Base-by-base conservation (phyloP, 1,284 basidiomycete species). In the Flammula alnicola region DNA sequence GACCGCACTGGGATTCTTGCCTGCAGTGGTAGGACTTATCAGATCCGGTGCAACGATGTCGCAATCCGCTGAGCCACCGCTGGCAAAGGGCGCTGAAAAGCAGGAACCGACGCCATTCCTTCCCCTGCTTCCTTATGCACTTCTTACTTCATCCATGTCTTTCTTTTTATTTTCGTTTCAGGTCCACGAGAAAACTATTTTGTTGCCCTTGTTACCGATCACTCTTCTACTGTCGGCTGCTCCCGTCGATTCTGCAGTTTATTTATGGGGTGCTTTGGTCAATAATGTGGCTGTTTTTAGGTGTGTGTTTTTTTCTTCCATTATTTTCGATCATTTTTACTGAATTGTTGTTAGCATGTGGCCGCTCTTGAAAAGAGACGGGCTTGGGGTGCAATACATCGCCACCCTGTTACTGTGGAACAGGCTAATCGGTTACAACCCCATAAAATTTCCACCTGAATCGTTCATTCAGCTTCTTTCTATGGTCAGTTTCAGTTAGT, bases 91-190 rank as follows among this genome's bases (percentile, higher is more conserved):
- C 37, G 39, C 56, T 1, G 56, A 60, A 20, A 47, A 46, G 27
- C 62, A 42, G 50, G 63, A 46, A 35, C 64, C 65, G 60, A 72
- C 74, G 1, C 83, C 80, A 10, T 83, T 81, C 40, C 72, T 86
- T 43, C 79, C 79, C 12, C 72, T 88, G 26, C 75, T 87, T 36
- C 86, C 80, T 12, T 91, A 83, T 62, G 87, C 85, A 2, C 72
- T 92, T 26, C 75, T 91, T 43, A 84, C 83, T 11, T 84, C 81
- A 1, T 86, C 89, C 0, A 78, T 95, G 74, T 88, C 93, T 3
- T 96, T 97, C 77, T 97, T 95, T 72, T 74, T 98, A 19, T 95
- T 97, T 71, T 95, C 93, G 5, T 96, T 97, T 67, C 94, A 97
- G 65, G 94, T 95, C 22, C 94, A 96, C 69, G 94, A 97, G 69